Percentiles rank a stretch among this genome's conserved stretches.
Evolutionary conservation across 2,329 filamentous ascomycete genomes (phyloP).

Genomic region (Apiospora aurea): DNA sequence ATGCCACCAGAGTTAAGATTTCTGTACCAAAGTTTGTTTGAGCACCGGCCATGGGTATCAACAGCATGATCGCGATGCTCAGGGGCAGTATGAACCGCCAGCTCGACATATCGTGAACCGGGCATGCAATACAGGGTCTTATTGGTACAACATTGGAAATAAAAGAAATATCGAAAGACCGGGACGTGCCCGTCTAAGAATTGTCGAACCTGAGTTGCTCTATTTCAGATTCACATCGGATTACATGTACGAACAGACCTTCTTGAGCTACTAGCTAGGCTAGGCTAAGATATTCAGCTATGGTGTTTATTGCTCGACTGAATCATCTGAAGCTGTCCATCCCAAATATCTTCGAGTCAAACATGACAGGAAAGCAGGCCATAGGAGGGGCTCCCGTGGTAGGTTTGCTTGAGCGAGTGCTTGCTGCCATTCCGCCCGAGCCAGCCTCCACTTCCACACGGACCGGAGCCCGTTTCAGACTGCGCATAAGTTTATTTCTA

Average conservation of each 20-base stretch:
- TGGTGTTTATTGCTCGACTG: not conserved
- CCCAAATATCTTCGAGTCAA: conserved; percentile 2
- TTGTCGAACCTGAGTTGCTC: not conserved
- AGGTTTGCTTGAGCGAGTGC: not conserved
- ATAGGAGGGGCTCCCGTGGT: not conserved
- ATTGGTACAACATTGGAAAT: not conserved
- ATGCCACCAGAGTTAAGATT: not conserved
- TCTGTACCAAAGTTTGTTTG: not conserved
- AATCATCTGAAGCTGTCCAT: not conserved
- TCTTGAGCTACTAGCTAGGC: not conserved
- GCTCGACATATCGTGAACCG: not conserved
- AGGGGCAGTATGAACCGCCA: not conserved
- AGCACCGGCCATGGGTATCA: not conserved
- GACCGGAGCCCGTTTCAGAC: not conserved
- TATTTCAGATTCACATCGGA: not conserved
- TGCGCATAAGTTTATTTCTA: not conserved
- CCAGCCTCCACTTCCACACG: not conserved
- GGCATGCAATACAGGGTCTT: not conserved
- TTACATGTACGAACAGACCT: not conserved
- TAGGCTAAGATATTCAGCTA: not conserved
- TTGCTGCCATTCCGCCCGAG: not conserved
- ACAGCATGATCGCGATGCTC: not conserved
- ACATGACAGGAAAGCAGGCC: not conserved
- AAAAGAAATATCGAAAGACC: not conserved
- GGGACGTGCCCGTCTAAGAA: not conserved